These are phyloP conservation scores for Bothriochloa decipiens DNA, from an alignment of 176 grass and related monocot genomes.

Conservation along the genomic window DNA sequence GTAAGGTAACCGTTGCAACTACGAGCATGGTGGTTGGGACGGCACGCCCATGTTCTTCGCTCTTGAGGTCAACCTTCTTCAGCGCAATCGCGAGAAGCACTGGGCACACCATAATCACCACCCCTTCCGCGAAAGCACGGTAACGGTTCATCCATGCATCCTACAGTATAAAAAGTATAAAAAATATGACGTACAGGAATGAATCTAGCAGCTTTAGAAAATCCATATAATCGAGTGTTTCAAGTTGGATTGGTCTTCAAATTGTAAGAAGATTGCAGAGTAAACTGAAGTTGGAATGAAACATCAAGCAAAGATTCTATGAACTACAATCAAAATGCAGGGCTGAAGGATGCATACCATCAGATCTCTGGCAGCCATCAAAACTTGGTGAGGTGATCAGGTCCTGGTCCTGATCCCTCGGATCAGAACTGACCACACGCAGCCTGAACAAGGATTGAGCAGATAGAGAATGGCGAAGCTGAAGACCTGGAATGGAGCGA, in stretches of 20 bases:
- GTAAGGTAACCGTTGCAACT: background rate
- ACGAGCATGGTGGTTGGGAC: background rate
- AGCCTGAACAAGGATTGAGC: background rate
- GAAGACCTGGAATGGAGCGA: background rate
- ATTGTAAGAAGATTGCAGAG: background rate
- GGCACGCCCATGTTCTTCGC: background rate
- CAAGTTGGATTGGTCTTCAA: background rate
- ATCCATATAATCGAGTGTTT: background rate
- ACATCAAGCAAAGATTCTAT: background rate
- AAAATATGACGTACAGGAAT: background rate
- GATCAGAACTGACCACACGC: background rate
- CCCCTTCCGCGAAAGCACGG: background rate
- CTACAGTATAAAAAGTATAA: background rate
- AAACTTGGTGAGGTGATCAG: background rate
- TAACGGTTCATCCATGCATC: slow-evolving; percentile 21
- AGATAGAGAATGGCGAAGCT: background rate
- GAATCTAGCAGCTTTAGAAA: background rate
- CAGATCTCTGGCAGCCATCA: background rate
- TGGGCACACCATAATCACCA: slow-evolving; percentile 32
- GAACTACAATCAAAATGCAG: background rate
- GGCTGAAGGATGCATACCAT: background rate
- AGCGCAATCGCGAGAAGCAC: slow-evolving; percentile 13
- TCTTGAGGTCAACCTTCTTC: background rate
- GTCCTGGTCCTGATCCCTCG: background rate
- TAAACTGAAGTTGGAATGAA: background rate